These are phyloP conservation scores for Capsicum pubescens DNA, from an alignment of 257 asterid genomes.

Conservation along the genomic window DNA sequence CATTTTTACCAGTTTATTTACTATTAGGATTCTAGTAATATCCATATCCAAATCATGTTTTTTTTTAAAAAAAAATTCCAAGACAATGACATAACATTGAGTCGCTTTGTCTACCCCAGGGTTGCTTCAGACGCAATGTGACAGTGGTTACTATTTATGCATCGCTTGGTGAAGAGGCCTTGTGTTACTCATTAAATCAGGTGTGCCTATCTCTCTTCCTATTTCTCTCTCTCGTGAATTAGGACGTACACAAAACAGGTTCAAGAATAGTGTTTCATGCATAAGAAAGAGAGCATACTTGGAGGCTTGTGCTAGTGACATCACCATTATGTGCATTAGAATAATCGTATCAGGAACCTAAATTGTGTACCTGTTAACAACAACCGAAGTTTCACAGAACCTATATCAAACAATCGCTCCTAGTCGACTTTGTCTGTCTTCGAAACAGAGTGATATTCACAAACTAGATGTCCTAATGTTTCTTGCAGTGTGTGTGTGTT, in stretches of 20 bases:
- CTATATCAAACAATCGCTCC: too few relatives aligned
- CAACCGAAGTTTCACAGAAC: too few relatives aligned
- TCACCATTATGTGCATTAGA: neutral
- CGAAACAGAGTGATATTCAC: too few relatives aligned
- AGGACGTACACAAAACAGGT: neutral
- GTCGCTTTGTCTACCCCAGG: conserved; percentile 52
- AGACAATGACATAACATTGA: conserved; percentile 19
- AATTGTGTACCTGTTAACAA: too few relatives aligned
- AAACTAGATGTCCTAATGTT: too few relatives aligned
- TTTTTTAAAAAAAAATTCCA: conserved; percentile 17
- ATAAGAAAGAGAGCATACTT: conserved; percentile 20
- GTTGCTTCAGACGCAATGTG: conserved; percentile 93
- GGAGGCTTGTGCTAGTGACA: neutral
- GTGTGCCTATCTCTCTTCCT: conserved; percentile 37
- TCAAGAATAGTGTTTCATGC: neutral
- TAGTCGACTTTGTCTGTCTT: too few relatives aligned
- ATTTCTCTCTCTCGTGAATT: neutral
- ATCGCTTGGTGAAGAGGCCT: conserved; percentile 96
- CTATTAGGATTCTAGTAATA: neutral
- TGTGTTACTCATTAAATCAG: conserved; percentile 95
- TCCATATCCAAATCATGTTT: conserved; percentile 27
- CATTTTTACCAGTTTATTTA: neutral
- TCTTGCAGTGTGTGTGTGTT: too few relatives aligned
- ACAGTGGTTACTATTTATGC: conserved; percentile 97
- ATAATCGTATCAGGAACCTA: too few relatives aligned